Percentiles rank a stretch among this genome's conserved stretches.
These are phyloP conservation scores for Rhodotorula sp. DNA, from an alignment of 1,284 basidiomycete genomes.

Conservation along the genomic window DNA sequence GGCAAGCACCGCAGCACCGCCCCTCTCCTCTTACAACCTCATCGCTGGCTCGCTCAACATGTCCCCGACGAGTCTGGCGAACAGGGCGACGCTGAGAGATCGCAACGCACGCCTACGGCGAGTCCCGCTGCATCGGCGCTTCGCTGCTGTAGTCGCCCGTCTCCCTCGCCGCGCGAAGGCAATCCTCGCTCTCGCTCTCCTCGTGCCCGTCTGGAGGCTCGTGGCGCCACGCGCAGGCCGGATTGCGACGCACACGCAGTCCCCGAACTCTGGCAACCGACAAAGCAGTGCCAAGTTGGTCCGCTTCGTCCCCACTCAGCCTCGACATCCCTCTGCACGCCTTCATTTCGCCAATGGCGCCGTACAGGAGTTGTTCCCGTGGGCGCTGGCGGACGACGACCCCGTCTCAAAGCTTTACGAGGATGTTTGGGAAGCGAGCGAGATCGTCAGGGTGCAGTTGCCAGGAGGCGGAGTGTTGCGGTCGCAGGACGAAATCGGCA, in stretches of 20 bases:
- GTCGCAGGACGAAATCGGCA: neutral
- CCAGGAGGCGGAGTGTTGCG: slow-evolving; percentile 11
- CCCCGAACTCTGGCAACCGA: neutral
- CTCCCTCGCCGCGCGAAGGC: slow-evolving; percentile 6
- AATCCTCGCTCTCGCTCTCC: slow-evolving; percentile 1
- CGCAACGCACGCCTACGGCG: too few relatives aligned
- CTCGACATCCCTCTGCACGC: slow-evolving; percentile 3
- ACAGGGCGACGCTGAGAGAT: neutral
- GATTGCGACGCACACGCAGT: too few relatives aligned
- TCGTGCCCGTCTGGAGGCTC: slow-evolving; percentile 6
- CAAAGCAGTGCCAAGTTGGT: neutral
- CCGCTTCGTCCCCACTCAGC: slow-evolving; percentile 1
- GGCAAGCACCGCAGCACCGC: neutral
- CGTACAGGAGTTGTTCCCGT: slow-evolving; percentile 7
- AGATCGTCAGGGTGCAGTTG: slow-evolving; percentile 4
- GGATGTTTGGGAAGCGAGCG: slow-evolving; percentile 4
- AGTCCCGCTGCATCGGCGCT: neutral
- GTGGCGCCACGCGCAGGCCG: neutral
- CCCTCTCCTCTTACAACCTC: neutral
- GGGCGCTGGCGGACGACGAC: neutral
- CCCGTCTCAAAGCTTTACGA: neutral
- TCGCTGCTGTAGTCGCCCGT: neutral
- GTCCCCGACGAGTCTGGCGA: slow-evolving; percentile 2
- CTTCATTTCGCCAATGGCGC: slow-evolving; percentile 10
- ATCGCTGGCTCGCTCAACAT: neutral